These are phyloP conservation scores for Tieghemiomyces parasiticus DNA, from an alignment of 192 early-diverging fungal genomes.

Conservation along the genomic window DNA sequence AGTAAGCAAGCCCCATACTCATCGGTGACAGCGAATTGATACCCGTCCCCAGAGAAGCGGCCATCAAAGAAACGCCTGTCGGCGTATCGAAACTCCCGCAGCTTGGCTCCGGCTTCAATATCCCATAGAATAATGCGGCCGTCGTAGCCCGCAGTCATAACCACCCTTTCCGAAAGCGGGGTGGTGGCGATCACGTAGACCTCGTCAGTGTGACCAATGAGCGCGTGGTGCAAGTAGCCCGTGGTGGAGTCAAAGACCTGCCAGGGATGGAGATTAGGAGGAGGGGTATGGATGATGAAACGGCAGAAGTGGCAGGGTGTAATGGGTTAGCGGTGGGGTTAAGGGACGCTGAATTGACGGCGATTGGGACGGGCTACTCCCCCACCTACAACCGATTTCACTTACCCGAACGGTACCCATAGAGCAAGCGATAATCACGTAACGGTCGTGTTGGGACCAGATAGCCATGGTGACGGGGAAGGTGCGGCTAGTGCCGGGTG, in stretches of 20 bases:
- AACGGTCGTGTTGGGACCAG: constrained; percentile 54
- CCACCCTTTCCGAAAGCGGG: constrained; percentile 48
- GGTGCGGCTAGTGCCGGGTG: neutral
- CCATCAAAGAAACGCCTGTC: constrained; percentile 50
- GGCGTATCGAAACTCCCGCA: constrained; percentile 33
- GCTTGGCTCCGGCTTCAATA: constrained; percentile 32
- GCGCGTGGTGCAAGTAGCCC: constrained; percentile 32
- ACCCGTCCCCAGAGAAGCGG: constrained; percentile 59
- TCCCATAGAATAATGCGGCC: constrained; percentile 75
- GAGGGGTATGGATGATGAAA: no score
- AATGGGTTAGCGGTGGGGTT: no score
- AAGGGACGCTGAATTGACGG: no score
- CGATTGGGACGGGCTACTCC: no score
- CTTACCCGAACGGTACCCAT: constrained; percentile 33
- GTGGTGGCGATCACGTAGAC: constrained; percentile 63
- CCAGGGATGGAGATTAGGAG: no score
- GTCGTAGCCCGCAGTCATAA: constrained; percentile 72
- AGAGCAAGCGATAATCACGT: constrained; percentile 50
- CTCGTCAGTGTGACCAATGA: constrained; percentile 43
- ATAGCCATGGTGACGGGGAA: constrained; percentile 43
- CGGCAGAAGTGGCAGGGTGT: no score
- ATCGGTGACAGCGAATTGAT: constrained; percentile 55
- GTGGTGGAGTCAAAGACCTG: constrained; percentile 48
- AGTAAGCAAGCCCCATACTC: constrained; percentile 51
- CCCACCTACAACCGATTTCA: no score